Conservation (phyloP, 352 stramenopile species). For the Pythium periplocum region DNA sequence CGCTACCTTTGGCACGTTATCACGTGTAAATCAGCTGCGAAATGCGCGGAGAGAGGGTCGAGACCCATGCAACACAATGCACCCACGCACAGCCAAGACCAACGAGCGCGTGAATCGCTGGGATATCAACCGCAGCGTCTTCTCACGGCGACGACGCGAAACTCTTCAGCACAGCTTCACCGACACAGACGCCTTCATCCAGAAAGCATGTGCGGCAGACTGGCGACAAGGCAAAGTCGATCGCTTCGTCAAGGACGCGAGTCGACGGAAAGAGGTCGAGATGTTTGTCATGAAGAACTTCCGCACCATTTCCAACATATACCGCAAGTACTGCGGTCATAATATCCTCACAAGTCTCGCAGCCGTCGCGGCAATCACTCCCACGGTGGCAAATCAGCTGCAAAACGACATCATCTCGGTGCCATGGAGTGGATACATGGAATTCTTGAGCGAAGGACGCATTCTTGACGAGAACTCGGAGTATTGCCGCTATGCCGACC, state of each 20-base stretch:
- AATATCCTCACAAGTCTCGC: constrained; percentile 52
- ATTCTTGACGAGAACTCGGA: constrained; percentile 70
- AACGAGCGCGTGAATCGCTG: constrained; percentile 33
- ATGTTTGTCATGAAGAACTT: constrained; percentile 44
- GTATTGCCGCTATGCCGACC: constrained; percentile 54
- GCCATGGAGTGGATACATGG: constrained; percentile 65
- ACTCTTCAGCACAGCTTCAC: constrained; percentile 52
- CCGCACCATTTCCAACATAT: constrained; percentile 49
- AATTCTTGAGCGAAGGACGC: constrained; percentile 53
- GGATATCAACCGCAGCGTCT: constrained; percentile 83
- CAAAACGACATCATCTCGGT: constrained; percentile 67
- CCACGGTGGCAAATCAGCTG: constrained; percentile 40
- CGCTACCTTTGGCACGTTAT: constrained; percentile 24
- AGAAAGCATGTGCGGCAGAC: constrained; percentile 59
- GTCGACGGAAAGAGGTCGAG: constrained; percentile 54
- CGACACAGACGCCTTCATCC: constrained; percentile 61
- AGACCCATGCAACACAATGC: constrained; percentile 68
- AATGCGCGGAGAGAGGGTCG: constrained; percentile 42
- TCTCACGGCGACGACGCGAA: constrained; percentile 52
- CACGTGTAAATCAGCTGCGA: constrained; percentile 51
- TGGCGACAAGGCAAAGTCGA: constrained; percentile 76
- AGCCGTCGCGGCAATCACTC: constrained; percentile 28
- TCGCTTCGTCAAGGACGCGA: constrained; percentile 62
- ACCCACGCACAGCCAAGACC: constrained; percentile 42
- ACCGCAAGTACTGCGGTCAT: constrained; percentile 60